Evolutionary conservation across 768 basidiomycete genomes (phyloP), one percentile per base, ranked within the genome.

Genomic region (Leucocoprinus birnbaumii): DNA sequence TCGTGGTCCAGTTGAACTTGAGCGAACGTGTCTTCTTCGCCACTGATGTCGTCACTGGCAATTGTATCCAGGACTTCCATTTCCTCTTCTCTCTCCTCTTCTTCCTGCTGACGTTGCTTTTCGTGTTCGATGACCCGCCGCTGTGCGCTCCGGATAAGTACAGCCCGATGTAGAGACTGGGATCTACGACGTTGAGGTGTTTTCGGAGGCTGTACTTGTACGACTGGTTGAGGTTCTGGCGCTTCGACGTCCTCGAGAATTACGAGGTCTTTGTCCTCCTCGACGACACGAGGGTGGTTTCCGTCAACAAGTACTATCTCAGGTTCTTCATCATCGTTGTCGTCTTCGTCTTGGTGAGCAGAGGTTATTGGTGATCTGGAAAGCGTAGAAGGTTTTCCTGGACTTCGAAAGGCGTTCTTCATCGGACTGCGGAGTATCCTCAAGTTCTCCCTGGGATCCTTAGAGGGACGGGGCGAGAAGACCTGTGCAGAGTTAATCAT

Each of bases 401-500:
- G 70, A 41, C 72, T 63, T 58, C 63, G 70, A 53, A 70, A 72
- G 34, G 68, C 60, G 24, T 67, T 65, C 59, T 76, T 80, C 8
- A 84, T 62, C 0, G 85, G 86, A 13, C 77, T 83, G 63, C 84
- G 80, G 3, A 90, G 74, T 27, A 87, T 72, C 7, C 80, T 74
- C 1, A 90, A 75, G 57, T 88, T 88, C 64, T 83, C 83, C 26
- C 73, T 69, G 1, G 86, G 83, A 61, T 86, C 77, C 2, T 69
- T 66, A 34, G 80, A 83, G 0, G 84, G 85, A 3, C 80, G 68
- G 1, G 87, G 89, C 1, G 82, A 80, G 67, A 89, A 88, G 3
- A 91, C 86, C 61, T 88, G 80, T 0, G 86, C 86, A 52, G 82
- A 83, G 22, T 83, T 76, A 31, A 91, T 88, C 85, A 91, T 87